Conservation (phyloP, 2,329 filamentous ascomycete species). For the Rutstroemia sp. region DNA sequence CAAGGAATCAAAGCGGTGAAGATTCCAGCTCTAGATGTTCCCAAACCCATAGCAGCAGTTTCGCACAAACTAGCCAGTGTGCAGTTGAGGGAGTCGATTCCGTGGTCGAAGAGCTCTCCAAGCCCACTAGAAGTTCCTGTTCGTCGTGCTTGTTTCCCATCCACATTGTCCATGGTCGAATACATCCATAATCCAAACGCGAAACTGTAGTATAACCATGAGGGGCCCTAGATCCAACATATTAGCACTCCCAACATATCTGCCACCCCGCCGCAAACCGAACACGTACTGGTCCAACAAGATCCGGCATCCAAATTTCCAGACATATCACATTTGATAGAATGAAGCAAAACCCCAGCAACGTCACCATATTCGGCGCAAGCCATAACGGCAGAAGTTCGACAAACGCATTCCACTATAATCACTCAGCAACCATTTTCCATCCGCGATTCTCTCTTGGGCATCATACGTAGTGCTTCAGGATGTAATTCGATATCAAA, state of each 20-base stretch:
- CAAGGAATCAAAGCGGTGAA: slow-evolving; percentile 90
- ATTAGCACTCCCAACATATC: not conserved
- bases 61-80: slow-evolving; percentile 86
- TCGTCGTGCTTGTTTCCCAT: slow-evolving; percentile 92
- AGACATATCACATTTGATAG: slow-evolving; percentile 69
- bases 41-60: slow-evolving; percentile 87
- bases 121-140: slow-evolving; percentile 92
- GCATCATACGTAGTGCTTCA: slow-evolving; percentile 81
- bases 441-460: not conserved
- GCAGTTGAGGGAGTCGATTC: slow-evolving; percentile 97
- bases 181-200: slow-evolving; percentile 97
- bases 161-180: slow-evolving; percentile 97
- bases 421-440: slow-evolving; percentile 14
- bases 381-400: slow-evolving; percentile 91
- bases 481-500: slow-evolving; percentile 83
- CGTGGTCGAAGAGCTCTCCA: slow-evolving; percentile 96
- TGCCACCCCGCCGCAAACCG: not conserved
- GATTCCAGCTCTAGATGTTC: slow-evolving; percentile 73
- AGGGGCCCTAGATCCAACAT: slow-evolving; percentile 54
- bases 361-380: slow-evolving; percentile 94
- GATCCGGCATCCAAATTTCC: slow-evolving; percentile 77
- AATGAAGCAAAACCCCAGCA: slow-evolving; percentile 92
- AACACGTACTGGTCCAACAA: slow-evolving; percentile 71
- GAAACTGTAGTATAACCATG: slow-evolving; percentile 95
- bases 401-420: slow-evolving; percentile 93